phyloP scores from a whole-genome alignment of 495 filamentous ascomycete genomes.

The Aspergillus asperescens region DNA sequence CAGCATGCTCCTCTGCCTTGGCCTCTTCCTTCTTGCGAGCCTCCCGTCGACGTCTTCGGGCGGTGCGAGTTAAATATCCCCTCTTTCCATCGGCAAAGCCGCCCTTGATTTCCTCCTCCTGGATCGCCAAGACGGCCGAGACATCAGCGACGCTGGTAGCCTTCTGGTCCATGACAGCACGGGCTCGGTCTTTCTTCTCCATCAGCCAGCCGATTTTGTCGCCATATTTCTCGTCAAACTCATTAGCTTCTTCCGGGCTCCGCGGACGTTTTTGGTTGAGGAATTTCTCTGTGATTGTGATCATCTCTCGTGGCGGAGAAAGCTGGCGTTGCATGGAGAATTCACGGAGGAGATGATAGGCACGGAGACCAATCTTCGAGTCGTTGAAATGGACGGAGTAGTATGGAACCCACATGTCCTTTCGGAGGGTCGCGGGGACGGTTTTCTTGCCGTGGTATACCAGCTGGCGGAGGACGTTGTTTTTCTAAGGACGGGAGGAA shows the following conservation, averaged over 20 bases:
- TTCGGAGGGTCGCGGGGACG: slow-evolving; percentile 68
- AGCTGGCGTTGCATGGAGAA: slow-evolving; percentile 52
- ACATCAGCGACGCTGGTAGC: slow-evolving; percentile 86
- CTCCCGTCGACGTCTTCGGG: slow-evolving; percentile 26
- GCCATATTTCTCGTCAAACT: slow-evolving; percentile 42
- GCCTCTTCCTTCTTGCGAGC: slow-evolving; percentile 37
- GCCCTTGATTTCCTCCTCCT: slow-evolving; percentile 35
- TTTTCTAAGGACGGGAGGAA: slow-evolving; percentile 44
- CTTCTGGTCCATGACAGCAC: slow-evolving; percentile 75
- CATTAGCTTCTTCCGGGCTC: slow-evolving; percentile 37
- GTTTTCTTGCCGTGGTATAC: slow-evolving; percentile 90
- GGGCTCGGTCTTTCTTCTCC: slow-evolving; percentile 53
- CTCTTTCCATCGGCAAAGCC: slow-evolving; percentile 28
- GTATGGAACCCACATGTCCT: slow-evolving; percentile 86
- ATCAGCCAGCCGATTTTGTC: slow-evolving; percentile 41
- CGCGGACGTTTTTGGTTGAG: slow-evolving; percentile 58
- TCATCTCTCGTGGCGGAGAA: slow-evolving; percentile 41
- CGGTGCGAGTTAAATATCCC: slow-evolving; percentile 32
- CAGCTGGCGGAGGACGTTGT: slow-evolving; percentile 65
- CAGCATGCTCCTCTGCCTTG: slow-evolving; percentile 29
- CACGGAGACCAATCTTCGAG: slow-evolving; percentile 60
- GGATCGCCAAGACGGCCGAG: slow-evolving; percentile 65
- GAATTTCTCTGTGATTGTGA: slow-evolving; percentile 44
- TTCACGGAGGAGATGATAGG: slow-evolving; percentile 78
- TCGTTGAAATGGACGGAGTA: slow-evolving; percentile 68